A percentile compares a stretch with the other conserved stretches of the same genome.
phyloP scores from a whole-genome alignment of 192 early-diverging fungal species.

The Backusella psychrophila region DNA sequence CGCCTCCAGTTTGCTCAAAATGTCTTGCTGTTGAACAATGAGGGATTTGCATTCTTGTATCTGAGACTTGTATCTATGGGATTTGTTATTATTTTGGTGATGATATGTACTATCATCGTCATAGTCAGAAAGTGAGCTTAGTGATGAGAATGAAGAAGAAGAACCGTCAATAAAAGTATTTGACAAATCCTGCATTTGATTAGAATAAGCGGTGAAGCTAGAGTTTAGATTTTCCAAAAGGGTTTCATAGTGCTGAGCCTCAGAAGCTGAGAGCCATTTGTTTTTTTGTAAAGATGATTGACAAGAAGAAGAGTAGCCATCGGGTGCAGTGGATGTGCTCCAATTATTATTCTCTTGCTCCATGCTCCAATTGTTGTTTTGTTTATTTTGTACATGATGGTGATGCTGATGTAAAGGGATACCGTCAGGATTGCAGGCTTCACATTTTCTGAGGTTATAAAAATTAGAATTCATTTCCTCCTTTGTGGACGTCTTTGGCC shows the following conservation, averaged over 20 bases:
- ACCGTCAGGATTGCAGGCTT: background rate
- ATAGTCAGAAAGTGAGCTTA: background rate
- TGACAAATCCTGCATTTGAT: background rate
- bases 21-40: background rate
- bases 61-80: background rate
- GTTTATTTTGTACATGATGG: constrained; percentile 1
- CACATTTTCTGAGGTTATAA: constrained; percentile 1
- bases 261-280: background rate
- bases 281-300: background rate
- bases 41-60: constrained; percentile 5
- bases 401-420: constrained; percentile 4
- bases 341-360: background rate
- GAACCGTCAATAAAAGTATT: background rate
- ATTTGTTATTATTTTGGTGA: background rate
- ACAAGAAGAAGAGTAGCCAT: background rate
- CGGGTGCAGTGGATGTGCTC: background rate
- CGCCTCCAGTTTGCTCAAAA: background rate
- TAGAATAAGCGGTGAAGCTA: background rate
- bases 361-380: background rate
- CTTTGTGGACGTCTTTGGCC: background rate
- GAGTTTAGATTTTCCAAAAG: background rate
- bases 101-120: background rate
- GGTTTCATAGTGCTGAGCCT: background rate
- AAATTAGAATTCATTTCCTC: background rate
- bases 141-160: background rate